Base-by-base conservation (phyloP, 768 basidiomycete genomes). In the Lactarius trivialis region DNA sequence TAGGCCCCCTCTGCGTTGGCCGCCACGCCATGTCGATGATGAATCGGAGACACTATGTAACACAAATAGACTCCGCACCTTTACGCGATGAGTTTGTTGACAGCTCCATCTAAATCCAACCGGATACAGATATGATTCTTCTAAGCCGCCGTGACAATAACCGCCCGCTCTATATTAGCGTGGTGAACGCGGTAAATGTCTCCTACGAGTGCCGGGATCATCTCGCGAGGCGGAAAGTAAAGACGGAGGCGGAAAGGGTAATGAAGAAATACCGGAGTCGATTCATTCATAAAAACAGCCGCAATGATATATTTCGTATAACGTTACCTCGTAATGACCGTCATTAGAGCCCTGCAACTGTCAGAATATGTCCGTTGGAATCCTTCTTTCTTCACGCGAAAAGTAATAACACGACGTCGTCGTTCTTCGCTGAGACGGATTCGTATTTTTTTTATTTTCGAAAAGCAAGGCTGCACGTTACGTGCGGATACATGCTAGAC, bases 31-130 rank as follows among this genome's bases (percentile, higher is more conserved):
- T 60, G 55, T 50, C 56, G 52, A 57, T 49, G 62, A 63, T 55
- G 61, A 63, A 63, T 63, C 39, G 63, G 58, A 64, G 58, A 64
- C 52, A 55, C 37, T 41, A 60, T 63, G 61, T 63, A 63, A 63
- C 52, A 58, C 61, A 41, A 63, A 63, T 63, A 53, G 61, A 58
- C 57, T 32, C 49, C 52, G 48, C 43, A 58, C 34, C 33, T 30
- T 30, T 48, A 36, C 55, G 48, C 51, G 57, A 63, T 37, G 28
- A 54, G 45, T 45, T 28, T 36, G 34, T 21, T 43, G 43, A n/a
- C 37, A 26, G 28, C 26, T 30, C 30, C 30, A 30, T 37, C 56
- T 48, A 56, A 52, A 52, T 26, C 0, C 37, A 17, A 24, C 24
- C 26, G 12, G 24, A 48, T 48, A 48, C 45, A 12, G 45, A 48